These are phyloP conservation scores for Populus tomentosa DNA, from an alignment of 441 rosid genomes.

Conservation along the genomic window DNA sequence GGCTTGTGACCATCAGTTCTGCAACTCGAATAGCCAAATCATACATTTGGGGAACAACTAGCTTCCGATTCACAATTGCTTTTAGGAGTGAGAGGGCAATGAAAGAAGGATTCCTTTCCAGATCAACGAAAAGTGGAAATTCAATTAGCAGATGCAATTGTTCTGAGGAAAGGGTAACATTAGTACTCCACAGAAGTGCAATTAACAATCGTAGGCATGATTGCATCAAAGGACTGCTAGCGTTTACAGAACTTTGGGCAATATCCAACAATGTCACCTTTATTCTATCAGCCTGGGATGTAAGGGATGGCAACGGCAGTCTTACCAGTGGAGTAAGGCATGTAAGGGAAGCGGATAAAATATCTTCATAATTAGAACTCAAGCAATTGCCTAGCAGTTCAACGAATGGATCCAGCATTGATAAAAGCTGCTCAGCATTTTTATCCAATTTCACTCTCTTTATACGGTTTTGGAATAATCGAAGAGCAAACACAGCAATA, in stretches of 20 bases:
- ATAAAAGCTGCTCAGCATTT: conserved; percentile 40
- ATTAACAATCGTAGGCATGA: conserved; percentile 84
- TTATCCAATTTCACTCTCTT: conserved; percentile 50
- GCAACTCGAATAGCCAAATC: conserved; percentile 62
- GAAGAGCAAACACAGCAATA: conserved; percentile 76
- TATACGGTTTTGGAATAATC: conserved; percentile 49
- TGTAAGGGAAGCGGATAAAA: conserved; percentile 68
- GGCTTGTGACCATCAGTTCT: conserved; percentile 85
- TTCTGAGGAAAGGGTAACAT: conserved; percentile 65
- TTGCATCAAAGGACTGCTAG: conserved; percentile 63
- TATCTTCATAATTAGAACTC: conserved; percentile 83
- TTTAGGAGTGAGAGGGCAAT: conserved; percentile 72
- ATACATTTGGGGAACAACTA: conserved; percentile 85
- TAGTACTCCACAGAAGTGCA: conserved; percentile 59
- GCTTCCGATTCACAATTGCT: conserved; percentile 71
- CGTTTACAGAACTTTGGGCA: conserved; percentile 56
- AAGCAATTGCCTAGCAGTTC: conserved; percentile 61
- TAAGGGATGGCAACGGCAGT: conserved; percentile 78
- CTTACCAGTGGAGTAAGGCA: conserved; percentile 74
- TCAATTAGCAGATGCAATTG: conserved; percentile 65
- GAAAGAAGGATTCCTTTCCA: conserved; percentile 68
- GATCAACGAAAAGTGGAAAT: conserved; percentile 85
- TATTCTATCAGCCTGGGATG: conserved; percentile 69
- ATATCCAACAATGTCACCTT: conserved; percentile 65
- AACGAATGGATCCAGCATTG: conserved; percentile 91